Evolutionary conservation across 306 rosid species (phyloP).

Genomic region (Trifolium subterraneum): DNA sequence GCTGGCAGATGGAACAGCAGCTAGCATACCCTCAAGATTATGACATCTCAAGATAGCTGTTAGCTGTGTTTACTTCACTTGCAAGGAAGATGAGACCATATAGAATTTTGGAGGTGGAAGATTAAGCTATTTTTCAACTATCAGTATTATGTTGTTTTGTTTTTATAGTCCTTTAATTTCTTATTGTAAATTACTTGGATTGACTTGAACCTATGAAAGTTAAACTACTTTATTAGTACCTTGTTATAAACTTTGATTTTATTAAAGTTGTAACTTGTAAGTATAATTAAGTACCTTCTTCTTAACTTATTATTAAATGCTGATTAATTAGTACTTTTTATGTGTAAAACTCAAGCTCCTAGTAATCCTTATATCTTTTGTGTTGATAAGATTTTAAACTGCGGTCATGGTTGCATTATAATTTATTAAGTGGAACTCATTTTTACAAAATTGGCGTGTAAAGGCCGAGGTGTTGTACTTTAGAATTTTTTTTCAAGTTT

Average conservation of each 20-base stretch:
- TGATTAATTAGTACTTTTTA: conserved; percentile 47
- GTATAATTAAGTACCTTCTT: conserved; percentile 52
- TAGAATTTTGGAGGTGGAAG: conserved; percentile 66
- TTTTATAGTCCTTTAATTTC: conserved; percentile 25
- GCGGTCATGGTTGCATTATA: not conserved
- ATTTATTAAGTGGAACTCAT: no score
- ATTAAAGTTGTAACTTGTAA: conserved; percentile 56
- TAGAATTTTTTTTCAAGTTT: no score
- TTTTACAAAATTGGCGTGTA: no score
- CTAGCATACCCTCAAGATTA: conserved; percentile 73
- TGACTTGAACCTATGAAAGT: conserved; percentile 62
- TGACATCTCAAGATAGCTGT: conserved; percentile 78
- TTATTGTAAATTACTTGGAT: conserved; percentile 77
- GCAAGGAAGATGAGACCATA: conserved; percentile 47
- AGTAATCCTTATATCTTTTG: conserved; percentile 2
- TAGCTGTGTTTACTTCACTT: conserved; percentile 41
- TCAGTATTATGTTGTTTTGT: conserved; percentile 41
- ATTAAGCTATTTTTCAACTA: conserved; percentile 59
- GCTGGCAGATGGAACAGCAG: conserved; percentile 90
- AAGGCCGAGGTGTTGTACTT: no score
- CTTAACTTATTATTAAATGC: conserved; percentile 50
- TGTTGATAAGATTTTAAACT: not conserved
- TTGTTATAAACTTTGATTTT: conserved; percentile 53
- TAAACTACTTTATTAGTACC: conserved; percentile 47
- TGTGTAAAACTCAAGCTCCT: conserved; percentile 1